Conservation (phyloP, 495 filamentous ascomycete genomes). For the Coniosporium apollinis region DNA sequence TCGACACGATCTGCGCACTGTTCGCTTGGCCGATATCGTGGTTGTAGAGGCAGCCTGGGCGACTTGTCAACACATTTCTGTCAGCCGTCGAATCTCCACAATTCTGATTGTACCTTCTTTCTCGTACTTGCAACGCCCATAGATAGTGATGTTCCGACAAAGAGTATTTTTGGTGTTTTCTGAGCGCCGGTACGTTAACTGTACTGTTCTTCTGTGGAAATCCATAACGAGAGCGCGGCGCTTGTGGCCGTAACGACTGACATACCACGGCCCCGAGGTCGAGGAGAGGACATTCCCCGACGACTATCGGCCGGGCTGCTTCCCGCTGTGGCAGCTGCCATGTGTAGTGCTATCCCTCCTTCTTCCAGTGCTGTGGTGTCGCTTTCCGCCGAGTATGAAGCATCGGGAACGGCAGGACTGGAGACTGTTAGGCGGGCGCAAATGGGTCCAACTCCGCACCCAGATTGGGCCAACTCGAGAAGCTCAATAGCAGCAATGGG, state of each 20-base stretch:
- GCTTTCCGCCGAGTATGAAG: too few relatives aligned
- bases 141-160: slow-evolving; percentile 87
- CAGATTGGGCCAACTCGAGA: too few relatives aligned
- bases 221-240: too few relatives aligned
- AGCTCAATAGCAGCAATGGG: too few relatives aligned
- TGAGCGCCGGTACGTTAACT: too few relatives aligned
- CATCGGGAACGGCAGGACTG: too few relatives aligned
- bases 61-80: too few relatives aligned
- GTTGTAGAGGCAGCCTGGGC: slow-evolving; percentile 75
- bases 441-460: too few relatives aligned
- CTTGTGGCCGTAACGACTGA: slow-evolving; percentile 2
- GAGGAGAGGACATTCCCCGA: slow-evolving; percentile 31
- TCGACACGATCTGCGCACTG: slow-evolving; percentile 15
- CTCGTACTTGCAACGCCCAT: slow-evolving; percentile 83
- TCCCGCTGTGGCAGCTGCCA: slow-evolving; percentile 5
- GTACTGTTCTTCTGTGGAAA: not conserved
- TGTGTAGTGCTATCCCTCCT: not conserved
- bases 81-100: too few relatives aligned
- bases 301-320: slow-evolving; percentile 14
- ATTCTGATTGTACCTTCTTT: slow-evolving; percentile 65
- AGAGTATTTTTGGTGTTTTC: slow-evolving; percentile 70
- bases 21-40: slow-evolving; percentile 54
- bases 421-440: too few relatives aligned
- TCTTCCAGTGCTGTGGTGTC: too few relatives aligned
- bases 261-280: slow-evolving; percentile 48